Evolutionary conservation across 1,139 yeast species (phyloP), one percentile per base, ranked within the genome.

Genomic region (Meyerozyma carpophila): DNA sequence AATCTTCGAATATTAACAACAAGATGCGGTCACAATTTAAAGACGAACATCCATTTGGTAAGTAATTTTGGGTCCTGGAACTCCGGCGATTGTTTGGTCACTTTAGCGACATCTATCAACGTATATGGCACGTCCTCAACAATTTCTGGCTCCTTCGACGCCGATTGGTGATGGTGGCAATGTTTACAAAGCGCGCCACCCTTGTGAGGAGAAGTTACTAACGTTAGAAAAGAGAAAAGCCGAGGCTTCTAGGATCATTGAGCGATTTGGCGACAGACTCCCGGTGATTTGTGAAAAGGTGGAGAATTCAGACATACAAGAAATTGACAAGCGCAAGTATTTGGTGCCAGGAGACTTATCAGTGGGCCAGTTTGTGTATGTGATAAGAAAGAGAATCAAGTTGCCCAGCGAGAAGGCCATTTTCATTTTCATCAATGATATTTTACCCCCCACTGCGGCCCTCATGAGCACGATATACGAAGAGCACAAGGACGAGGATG

Each of bases 221-320:
- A 59, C 38, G 41, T 31, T 62, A 79, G 97, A 90, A 64, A 89
- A 91, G 70, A 87, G 98, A 75, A 86, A 88, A 74, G 94, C 96
- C 9, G 98, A 93, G 68, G 91, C 98, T 36, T 82, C 86, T 52
- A 82, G 98, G 59, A 93, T 93, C 62, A 81, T 90, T 51, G 85
- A 86, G 58, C 86, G 94, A 65, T 93, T 91, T 68, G 77, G 80
- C 49, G 96, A 93, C 64, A 79, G 98, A 58, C 89, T 93, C 50
- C 98, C 98, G 9, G 97, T 87, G 28, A 93, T 93, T 58, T 94
- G 98, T 66, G 98, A 93, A 70, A 87, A 91, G 70, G 98, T 93
- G 37, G 98, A 91, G 68, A 93, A 93, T 68, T 85, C 96, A 41
- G 98, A 93, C 63, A 88, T 93, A 52, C 95, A 95, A 43, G 94